A percentile compares a stretch with the other conserved stretches of the same genome.
phyloP scores from a whole-genome alignment of 2,329 filamentous ascomycete genomes.

The Lecanoromycetidae sp. region DNA sequence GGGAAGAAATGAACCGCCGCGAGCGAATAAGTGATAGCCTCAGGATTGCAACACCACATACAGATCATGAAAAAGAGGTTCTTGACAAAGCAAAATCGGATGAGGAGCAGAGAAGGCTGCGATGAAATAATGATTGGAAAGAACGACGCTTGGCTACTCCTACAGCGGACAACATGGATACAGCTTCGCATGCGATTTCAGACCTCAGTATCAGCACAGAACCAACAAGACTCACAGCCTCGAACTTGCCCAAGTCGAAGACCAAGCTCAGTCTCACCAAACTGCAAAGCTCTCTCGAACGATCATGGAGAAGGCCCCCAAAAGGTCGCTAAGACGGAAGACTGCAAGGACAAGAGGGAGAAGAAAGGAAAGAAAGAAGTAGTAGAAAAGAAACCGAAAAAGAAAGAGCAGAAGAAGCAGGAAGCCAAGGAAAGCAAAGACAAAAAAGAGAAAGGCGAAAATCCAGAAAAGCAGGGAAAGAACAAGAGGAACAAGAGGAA shows the following conservation, averaged over 20 bases:
- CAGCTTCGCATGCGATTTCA: not conserved
- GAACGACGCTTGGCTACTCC: not conserved
- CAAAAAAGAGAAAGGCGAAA: not conserved
- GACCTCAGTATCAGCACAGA: not conserved
- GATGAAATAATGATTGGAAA: not conserved
- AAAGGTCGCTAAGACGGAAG: not conserved
- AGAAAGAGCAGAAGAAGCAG: not conserved
- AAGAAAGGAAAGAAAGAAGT: not conserved
- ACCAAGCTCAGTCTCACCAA: not conserved
- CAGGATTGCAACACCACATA: not conserved
- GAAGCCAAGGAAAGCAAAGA: no score
- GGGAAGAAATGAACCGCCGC: slow-evolving; percentile 1
- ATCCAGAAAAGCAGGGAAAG: not conserved
- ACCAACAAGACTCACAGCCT: not conserved
- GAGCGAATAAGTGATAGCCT: not conserved
- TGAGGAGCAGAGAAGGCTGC: not conserved
- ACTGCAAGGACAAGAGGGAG: not conserved
- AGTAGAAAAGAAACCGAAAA: not conserved
- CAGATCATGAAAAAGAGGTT: not conserved
- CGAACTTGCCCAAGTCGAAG: not conserved
- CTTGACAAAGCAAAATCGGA: not conserved
- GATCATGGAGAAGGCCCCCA: not conserved
- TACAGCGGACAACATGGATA: not conserved
- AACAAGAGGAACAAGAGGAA: no score
- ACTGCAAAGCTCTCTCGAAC: not conserved